Base-by-base conservation (phyloP, 2,329 filamentous ascomycete genomes). In the Coniochaeta hoffmannii region DNA sequence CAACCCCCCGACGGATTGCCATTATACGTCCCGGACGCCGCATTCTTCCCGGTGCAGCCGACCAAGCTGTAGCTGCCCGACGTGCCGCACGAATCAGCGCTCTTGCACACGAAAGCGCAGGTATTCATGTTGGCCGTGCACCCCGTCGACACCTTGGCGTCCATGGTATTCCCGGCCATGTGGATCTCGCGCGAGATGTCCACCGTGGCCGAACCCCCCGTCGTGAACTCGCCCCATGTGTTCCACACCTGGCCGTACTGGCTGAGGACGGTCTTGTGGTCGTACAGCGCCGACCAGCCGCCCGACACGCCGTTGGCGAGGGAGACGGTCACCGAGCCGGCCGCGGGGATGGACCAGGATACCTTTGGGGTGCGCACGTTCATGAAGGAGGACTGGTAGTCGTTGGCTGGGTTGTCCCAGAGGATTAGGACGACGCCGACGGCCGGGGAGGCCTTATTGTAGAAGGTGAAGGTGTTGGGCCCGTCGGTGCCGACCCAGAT, bases 171-270 rank as follows among this genome's bases (percentile, higher is more conserved):
- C 34, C 75, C 75, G 51, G 61, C 59, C 73, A 74, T 76, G 65
- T 73, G 73, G 64, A 75, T 67, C 58, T 74, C 67, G 34, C 73
- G 69, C 36, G 71, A 73, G 54, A 77, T 66, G 59, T 77, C 70
- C 56, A 74, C 69, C 36, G 68, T 69, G 58, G 72, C 73, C 17
- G 58, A 65, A 1, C 49, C 56, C 46, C 69, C 70, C 35, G 70
- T 72, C 55, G 68, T 75, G 55, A 69, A 71, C 66, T 77, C 74
- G 54, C 67, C 71, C 71, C 74, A 76, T 31, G 74, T 75, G 59
- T 76, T 69, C 59, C 63, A 60, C 51, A 75, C 61, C 62, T 73
- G 72, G 35, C 73, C 74, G 55, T 61, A 68, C 55, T 57, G 56
- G 35, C 68, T 71, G 57, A 69, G 63, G 15, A 60, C 41, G 8